Conservation (phyloP, 78 protist genomes). For the Chrysochromulina tobinii region DNA sequence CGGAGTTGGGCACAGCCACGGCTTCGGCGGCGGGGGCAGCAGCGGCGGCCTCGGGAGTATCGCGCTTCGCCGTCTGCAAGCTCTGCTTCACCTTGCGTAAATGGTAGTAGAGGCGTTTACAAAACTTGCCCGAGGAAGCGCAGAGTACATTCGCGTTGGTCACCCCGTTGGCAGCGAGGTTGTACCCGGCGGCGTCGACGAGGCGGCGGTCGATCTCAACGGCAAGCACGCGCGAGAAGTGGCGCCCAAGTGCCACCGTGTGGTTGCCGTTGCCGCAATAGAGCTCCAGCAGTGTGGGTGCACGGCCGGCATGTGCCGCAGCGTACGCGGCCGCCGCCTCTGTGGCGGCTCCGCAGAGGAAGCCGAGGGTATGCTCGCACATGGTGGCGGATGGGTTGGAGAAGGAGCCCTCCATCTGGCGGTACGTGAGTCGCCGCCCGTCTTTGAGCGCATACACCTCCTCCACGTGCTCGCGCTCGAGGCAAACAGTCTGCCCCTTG, state of each 20-base stretch:
- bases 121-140: conserved; percentile 5
- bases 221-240: conserved; percentile 9
- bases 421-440: conserved; percentile 8
- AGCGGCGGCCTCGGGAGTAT: too few relatives aligned
- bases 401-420: conserved; percentile 11
- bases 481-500: background rate
- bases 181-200: background rate
- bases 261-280: conserved; percentile 47
- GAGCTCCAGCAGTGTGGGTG: conserved; percentile 20
- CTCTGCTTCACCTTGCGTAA: too few relatives aligned
- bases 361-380: background rate
- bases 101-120: too few relatives aligned
- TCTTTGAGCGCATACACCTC: background rate
- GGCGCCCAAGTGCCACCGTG: conserved; percentile 19
- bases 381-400: too few relatives aligned
- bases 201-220: conserved; percentile 33
- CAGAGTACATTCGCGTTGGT: conserved; percentile 16
- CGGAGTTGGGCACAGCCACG: too few relatives aligned
- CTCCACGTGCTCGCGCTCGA: conserved; percentile 8
- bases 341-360: background rate
- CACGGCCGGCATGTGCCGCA: background rate
- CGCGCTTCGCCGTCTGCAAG: too few relatives aligned
- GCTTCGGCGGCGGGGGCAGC: too few relatives aligned
- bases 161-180: background rate
- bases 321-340: background rate